These are phyloP conservation scores for Candida namnaoensis DNA, from an alignment of 805 yeast species.

Conservation along the genomic window DNA sequence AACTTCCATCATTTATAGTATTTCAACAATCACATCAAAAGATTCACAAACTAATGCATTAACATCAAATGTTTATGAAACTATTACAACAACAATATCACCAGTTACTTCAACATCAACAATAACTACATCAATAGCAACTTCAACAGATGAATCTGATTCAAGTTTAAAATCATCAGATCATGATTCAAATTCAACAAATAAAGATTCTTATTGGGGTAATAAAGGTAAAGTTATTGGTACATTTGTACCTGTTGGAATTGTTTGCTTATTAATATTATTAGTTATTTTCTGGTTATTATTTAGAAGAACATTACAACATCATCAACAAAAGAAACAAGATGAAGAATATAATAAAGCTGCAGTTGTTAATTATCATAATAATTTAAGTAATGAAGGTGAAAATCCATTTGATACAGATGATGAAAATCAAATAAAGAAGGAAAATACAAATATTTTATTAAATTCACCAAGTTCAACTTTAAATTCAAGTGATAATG, in stretches of 20 bases:
- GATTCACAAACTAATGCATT: not conserved
- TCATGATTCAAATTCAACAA: not conserved
- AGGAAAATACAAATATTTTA: too few species aligned
- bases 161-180: not conserved
- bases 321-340: too few species aligned
- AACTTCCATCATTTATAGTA: conserved; percentile 1
- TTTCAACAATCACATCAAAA: conserved; percentile 1
- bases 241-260: conserved; percentile 72
- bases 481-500: too few species aligned
- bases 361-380: too few species aligned
- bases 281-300: conserved; percentile 32
- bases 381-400: too few species aligned
- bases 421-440: too few species aligned
- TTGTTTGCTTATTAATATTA: conserved; percentile 41
- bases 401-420: too few species aligned
- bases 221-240: conserved; percentile 79
- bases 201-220: conserved; percentile 44
- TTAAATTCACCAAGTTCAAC: too few species aligned
- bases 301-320: too few species aligned
- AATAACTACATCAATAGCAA: conserved; percentile 2
- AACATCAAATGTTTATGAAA: conserved; percentile 1
- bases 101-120: conserved; percentile 4
- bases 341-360: too few species aligned
- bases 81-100: conserved; percentile 2
- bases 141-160: conserved; percentile 4